Evolutionary conservation across 2,329 filamentous ascomycete species (phyloP).

Genomic region (Acrocalymma vagum): DNA sequence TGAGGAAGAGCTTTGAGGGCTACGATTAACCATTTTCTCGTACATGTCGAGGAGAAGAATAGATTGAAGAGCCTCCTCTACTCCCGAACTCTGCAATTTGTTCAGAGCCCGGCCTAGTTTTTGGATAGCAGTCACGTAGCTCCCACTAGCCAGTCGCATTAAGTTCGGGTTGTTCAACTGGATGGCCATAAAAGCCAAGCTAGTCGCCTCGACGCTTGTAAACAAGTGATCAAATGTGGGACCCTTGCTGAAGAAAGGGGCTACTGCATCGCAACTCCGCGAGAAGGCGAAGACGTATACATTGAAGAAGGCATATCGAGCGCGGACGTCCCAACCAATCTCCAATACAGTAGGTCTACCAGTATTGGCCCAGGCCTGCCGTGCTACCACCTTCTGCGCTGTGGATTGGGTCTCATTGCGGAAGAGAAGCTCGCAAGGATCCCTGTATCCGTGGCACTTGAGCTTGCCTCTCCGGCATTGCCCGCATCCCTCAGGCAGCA

Average conservation of each 20-base stretch:
- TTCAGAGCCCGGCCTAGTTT: neutral
- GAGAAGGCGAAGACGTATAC: neutral
- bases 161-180: neutral
- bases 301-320: conserved; percentile 1
- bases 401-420: neutral
- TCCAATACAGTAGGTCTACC: neutral
- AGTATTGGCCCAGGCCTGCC: neutral
- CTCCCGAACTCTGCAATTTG: neutral
- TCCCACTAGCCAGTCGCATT: neutral
- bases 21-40: conserved; percentile 1
- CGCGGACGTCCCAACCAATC: neutral
- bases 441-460: neutral
- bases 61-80: neutral
- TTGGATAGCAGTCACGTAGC: neutral
- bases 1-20: no score
- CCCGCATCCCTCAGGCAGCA: neutral
- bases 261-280: neutral
- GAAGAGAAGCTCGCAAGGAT: neutral
- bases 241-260: neutral
- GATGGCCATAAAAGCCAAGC: neutral
- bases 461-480: neutral
- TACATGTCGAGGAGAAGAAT: neutral
- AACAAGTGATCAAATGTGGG: neutral
- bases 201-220: neutral
- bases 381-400: neutral